Conservation (phyloP, 257 asterid genomes). For the Lantana camara region DNA sequence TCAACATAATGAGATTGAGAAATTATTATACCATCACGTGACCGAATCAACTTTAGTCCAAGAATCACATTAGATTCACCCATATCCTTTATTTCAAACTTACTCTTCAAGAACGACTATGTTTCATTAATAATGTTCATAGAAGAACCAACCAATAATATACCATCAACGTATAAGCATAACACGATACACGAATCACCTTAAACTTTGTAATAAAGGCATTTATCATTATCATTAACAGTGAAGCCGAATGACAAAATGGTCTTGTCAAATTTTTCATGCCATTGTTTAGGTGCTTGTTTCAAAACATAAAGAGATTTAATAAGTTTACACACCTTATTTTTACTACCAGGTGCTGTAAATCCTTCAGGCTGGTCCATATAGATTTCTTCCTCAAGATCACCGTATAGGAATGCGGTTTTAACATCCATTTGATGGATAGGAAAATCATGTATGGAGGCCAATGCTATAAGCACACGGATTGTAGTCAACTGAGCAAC, state of each 20-base stretch:
- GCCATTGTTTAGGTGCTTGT: neutral
- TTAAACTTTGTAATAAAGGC: neutral
- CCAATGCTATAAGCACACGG: neutral
- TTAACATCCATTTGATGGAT: too few relatives aligned
- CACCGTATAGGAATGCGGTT: neutral
- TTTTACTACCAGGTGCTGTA: too few relatives aligned
- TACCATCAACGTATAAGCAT: too few relatives aligned
- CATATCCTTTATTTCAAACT: too few relatives aligned
- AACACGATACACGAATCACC: neutral
- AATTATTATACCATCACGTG: too few relatives aligned
- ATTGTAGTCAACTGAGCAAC: neutral
- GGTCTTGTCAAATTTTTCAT: neutral
- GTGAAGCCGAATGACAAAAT: neutral
- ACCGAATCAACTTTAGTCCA: neutral
- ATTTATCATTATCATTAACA: neutral
- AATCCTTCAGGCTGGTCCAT: too few relatives aligned
- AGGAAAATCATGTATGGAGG: neutral
- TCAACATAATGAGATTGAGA: too few relatives aligned
- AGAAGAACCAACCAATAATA: too few relatives aligned
- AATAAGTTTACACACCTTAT: neutral
- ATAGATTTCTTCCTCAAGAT: too few relatives aligned
- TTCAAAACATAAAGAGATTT: neutral
- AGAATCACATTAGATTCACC: too few relatives aligned
- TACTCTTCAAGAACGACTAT: too few relatives aligned
- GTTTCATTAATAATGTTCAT: too few relatives aligned